Base-by-base conservation (phyloP, 2,329 filamentous ascomycete genomes). In the Diaporthe sp. region DNA sequence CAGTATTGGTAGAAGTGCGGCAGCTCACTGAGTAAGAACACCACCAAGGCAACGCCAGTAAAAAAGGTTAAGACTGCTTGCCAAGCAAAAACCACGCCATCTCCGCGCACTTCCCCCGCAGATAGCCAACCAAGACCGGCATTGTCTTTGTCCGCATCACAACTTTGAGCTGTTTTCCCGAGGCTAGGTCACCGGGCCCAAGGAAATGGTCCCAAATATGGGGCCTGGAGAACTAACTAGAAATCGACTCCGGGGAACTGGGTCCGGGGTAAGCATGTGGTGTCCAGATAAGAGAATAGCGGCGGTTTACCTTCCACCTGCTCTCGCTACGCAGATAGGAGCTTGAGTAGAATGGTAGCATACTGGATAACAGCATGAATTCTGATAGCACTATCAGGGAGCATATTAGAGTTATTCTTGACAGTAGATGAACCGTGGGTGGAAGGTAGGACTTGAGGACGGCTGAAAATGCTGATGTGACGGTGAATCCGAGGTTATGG, bases 51-150 rank as follows among this genome's bases (percentile, higher is more conserved):
- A n/a, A n/a, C n/a, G n/a, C n/a, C n/a, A n/a, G n/a, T n/a, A n/a
- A n/a, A n/a, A 6, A 33, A 12, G 9, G 25, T 17, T 0, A n/a
- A n/a, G 2, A 8, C 2, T 9, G 7, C 8, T 9, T 45, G 58
- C 58, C 58, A 45, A 64, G 58, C 22, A 17, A 8, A 64, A 64
- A 64, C 40, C 60, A 47, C 60, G 40, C 60, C 60, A 64, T 64
- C 25, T 33, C 60, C 40, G 38, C 60, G 60, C 38, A 22, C 17
- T 7, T 30, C 60, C 60, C 60, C 60, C 57, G 40, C 60, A 64
- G 60, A 64, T 33, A 17, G 8, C 7, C 7, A 28, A 22, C n/a
- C 5, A 45, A 1, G 0, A 19, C 60, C 60, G 60, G 60, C 25
- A 47, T 64, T 64, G 60, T 64, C 60, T 64, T 47, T 64, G 38